phyloP scores from a whole-genome alignment of 2,329 filamentous ascomycete species.

The Cordyceps militaris region DNA sequence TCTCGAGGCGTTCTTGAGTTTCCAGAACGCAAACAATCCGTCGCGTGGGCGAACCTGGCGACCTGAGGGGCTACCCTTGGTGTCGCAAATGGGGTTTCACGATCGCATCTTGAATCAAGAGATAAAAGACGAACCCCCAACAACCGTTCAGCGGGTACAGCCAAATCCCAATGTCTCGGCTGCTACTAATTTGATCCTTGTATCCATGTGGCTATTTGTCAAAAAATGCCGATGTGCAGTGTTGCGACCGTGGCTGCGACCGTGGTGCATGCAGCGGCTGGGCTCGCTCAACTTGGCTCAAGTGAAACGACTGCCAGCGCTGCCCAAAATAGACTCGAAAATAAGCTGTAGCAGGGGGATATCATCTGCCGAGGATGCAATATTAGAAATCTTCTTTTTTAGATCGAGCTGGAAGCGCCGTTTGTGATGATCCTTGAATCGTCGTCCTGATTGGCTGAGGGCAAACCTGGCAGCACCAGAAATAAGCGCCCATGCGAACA shows the following conservation, averaged over 20 bases:
- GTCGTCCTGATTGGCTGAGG: not conserved
- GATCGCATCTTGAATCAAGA: not conserved
- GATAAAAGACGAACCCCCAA: not conserved
- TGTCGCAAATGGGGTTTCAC: conserved; percentile 11
- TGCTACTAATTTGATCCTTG: not conserved
- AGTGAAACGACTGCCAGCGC: not conserved
- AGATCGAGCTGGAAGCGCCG: conserved; percentile 4
- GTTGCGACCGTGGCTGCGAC: not conserved
- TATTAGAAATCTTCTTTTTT: not conserved
- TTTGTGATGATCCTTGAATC: not conserved
- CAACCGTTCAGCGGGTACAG: not conserved
- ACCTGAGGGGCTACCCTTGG: not conserved
- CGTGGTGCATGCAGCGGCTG: not conserved
- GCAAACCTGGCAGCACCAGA: not conserved
- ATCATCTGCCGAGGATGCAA: not conserved
- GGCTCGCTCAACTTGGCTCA: no score
- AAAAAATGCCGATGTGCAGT: not conserved
- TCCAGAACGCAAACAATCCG: not conserved
- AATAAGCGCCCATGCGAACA: conserved; percentile 5
- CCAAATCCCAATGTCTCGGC: not conserved
- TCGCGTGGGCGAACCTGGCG: not conserved
- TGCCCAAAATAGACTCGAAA: not conserved
- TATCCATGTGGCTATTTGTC: not conserved
- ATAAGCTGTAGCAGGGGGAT: not conserved
- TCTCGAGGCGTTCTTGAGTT: not conserved